phyloP scores from a whole-genome alignment of 768 basidiomycete genomes.

The Hirschioporus abietinus region DNA sequence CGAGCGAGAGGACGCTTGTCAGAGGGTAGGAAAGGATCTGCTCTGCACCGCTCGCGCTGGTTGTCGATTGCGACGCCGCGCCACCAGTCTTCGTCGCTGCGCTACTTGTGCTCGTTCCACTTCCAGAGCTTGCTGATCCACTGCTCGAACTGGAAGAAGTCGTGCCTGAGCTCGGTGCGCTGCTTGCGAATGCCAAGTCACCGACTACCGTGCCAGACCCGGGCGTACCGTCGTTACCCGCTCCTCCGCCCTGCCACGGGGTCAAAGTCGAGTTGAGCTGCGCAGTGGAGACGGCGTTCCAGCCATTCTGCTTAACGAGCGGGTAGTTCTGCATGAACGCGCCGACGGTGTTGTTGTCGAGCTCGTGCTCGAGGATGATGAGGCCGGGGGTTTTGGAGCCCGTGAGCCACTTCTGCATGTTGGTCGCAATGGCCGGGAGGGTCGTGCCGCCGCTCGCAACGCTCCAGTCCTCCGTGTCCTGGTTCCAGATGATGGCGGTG shows the following conservation, averaged over 20 bases:
- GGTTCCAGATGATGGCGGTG: conserved; percentile 85
- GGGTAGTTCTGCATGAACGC: conserved; percentile 67
- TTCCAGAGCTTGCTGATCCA: background rate
- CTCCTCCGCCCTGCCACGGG: background rate
- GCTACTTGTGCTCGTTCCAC: background rate
- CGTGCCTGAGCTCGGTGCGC: background rate
- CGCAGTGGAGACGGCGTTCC: conserved; percentile 60
- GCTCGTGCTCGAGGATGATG: conserved; percentile 82
- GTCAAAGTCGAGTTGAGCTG: conserved; percentile 10
- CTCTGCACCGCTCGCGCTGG: background rate
- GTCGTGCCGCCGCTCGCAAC: conserved; percentile 43
- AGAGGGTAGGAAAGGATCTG: background rate
- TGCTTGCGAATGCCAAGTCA: background rate
- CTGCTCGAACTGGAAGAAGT: background rate
- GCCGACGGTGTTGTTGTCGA: conserved; percentile 49
- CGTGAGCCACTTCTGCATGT: conserved; percentile 53
- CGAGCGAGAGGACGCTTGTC: background rate
- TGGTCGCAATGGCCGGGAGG: conserved; percentile 36
- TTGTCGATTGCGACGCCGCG: background rate
- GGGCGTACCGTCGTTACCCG: background rate
- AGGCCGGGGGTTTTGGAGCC: conserved; percentile 76
- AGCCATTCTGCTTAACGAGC: conserved; percentile 58
- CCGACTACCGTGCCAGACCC: background rate
- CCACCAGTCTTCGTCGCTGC: background rate
- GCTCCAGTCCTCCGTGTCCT: conserved; percentile 80